Evolutionary conservation across 495 filamentous ascomycete species (phyloP), one percentile per base, ranked within the genome.

Genomic region (Xanthoparmelia taractica): DNA sequence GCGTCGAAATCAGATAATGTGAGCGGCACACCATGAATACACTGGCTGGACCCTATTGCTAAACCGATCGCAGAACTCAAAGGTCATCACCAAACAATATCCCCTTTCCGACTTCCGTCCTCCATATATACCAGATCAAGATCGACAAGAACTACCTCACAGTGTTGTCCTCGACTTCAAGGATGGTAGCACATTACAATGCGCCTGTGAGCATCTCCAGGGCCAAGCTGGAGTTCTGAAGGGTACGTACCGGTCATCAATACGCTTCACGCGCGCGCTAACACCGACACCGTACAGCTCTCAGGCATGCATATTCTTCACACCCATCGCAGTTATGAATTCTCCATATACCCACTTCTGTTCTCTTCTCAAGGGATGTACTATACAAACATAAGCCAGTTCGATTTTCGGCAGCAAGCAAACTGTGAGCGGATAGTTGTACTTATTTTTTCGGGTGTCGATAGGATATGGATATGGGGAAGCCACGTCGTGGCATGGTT

Each of bases 111-210:
- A 94, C 57, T 95, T 97, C 77, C 80, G 81, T 64, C 74, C 77
- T 13, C 91, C 91, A 8, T 89, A 85, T 65, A 79, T 89, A 11
- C 92, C 92, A 2, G 91, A 96, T 74, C 85, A 92, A 66, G 92
- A 97, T 63, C 77, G 87, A 66, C 88, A 96, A 73, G 92, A 97
- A 75, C 73, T 97, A 43, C 89, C 92, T 13, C 87, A 95, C 70
- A 92, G 88, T 58, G 65, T 96, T 20, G 73, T 93, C 47, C 78
- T 96, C 48, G 90, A 95, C 68, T 91, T 96, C 68, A 71, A 87
- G 10, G 88, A 92, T 68, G 90, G 90, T n/a, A 88, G 86, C 61
- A 86, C 84, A 29, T 78, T 96, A 47, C 92, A 96, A 72, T 85
- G 90, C 71, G 92, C 92, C 36, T 93, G 91, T 73, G 88, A 90